Conservation (phyloP, 2,329 filamentous ascomycete species). For the Exophiala bonariae region DNA sequence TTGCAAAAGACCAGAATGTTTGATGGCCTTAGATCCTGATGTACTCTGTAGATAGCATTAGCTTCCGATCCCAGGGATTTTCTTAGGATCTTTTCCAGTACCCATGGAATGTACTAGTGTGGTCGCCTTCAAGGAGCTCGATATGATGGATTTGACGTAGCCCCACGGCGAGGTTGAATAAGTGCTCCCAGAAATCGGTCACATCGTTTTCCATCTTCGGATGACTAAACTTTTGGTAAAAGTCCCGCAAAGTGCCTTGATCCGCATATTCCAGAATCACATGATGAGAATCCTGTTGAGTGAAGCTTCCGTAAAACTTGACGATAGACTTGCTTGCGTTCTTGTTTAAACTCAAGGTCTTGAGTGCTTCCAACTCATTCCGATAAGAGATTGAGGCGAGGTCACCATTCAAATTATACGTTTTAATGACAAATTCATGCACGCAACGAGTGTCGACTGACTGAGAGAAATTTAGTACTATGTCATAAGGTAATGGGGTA, state of each 20-base stretch:
- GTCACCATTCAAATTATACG: conserved; percentile 20
- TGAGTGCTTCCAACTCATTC: conserved; percentile 30
- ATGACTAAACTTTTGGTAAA: conserved; percentile 28
- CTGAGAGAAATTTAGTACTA: no score
- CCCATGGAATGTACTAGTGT: conserved; percentile 14
- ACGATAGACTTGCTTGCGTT: conserved; percentile 10
- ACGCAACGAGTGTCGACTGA: no score
- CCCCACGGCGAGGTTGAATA: conserved; percentile 33
- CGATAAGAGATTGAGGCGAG: conserved; percentile 27
- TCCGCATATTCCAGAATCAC: conserved; percentile 39
- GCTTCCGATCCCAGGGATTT: background rate
- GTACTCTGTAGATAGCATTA: conserved; percentile 26
- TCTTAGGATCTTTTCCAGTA: background rate
- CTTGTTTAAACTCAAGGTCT: conserved; percentile 13
- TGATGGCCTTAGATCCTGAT: conserved; percentile 35
- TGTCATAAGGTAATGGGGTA: no score
- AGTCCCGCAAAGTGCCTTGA: conserved; percentile 34
- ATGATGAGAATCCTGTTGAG: conserved; percentile 30
- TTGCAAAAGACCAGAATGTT: conserved; percentile 33
- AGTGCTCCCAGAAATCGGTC: conserved; percentile 33
- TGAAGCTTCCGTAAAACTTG: conserved; percentile 16
- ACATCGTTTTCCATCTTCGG: conserved; percentile 31
- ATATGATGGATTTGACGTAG: conserved; percentile 27
- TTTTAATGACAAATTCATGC: conserved; percentile 29
- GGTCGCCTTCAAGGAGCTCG: background rate